These are phyloP conservation scores for Neostapfia colusana DNA, from an alignment of 176 grass and related monocot species.

Conservation along the genomic window DNA sequence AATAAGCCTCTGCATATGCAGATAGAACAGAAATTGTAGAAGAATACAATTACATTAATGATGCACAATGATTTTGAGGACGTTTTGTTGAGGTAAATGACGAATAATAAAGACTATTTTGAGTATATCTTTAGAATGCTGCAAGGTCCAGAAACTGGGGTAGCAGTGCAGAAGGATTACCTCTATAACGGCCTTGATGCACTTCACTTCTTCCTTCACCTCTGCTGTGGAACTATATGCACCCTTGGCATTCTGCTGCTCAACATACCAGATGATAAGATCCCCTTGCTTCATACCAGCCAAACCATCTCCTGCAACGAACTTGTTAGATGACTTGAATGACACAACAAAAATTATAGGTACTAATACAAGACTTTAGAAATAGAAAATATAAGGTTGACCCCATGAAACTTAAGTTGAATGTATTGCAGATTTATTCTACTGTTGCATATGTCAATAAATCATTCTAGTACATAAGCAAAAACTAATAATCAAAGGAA, in stretches of 20 bases:
- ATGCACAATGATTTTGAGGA: background rate
- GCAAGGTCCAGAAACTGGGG: background rate
- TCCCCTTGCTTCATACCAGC: slow-evolving; percentile 97
- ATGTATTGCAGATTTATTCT: background rate
- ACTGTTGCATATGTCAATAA: background rate
- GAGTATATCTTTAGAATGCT: background rate
- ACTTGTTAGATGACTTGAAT: slow-evolving; percentile 2
- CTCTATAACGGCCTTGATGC: slow-evolving; percentile 94
- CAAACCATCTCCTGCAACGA: slow-evolving; percentile 62
- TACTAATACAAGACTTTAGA: background rate
- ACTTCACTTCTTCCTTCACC: slow-evolving; percentile 90
- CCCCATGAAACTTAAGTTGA: background rate
- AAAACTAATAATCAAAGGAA: background rate
- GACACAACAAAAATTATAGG: background rate
- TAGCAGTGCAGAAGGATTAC: slow-evolving; percentile 37
- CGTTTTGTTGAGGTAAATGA: background rate
- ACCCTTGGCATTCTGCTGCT: slow-evolving; percentile 87
- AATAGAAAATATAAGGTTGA: background rate
- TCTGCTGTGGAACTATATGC: slow-evolving; percentile 75
- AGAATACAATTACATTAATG: background rate
- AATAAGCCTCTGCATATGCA: slow-evolving; percentile 79
- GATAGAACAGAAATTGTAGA: slow-evolving; percentile 7
- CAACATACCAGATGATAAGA: slow-evolving; percentile 92
- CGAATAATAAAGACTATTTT: background rate
- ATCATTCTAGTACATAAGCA: background rate